A percentile compares a stretch with the other conserved stretches of the same genome.
These are phyloP conservation scores for Evernia prunastri DNA, from an alignment of 495 filamentous ascomycete genomes.

Conservation along the genomic window DNA sequence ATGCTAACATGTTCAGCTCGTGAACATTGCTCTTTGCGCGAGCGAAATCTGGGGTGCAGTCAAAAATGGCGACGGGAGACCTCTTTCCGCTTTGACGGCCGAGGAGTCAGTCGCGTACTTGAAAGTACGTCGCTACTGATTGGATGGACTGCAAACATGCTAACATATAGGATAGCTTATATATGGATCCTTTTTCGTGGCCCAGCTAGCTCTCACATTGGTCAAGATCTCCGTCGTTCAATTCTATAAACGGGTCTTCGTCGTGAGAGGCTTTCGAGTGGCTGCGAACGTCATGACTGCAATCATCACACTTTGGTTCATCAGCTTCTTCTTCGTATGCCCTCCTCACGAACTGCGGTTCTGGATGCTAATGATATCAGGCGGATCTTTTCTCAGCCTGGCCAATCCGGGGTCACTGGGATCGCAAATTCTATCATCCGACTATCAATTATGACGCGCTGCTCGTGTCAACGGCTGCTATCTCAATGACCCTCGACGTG, in stretches of 20 bases:
- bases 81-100: background rate
- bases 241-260: conserved; percentile 11
- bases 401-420: background rate
- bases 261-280: background rate
- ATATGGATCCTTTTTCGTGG: background rate
- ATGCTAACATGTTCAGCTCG: background rate
- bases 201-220: background rate
- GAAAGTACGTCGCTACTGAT: background rate
- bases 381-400: background rate
- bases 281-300: background rate
- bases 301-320: background rate
- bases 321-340: background rate
- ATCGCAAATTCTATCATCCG: background rate
- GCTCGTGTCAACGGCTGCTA: background rate
- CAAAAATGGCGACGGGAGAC: background rate
- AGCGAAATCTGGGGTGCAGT: background rate
- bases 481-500: conserved; percentile 1
- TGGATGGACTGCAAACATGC: background rate
- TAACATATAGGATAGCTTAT: background rate
- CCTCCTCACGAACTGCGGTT: background rate
- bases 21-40: background rate
- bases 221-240: conserved; percentile 9
- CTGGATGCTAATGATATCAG: background rate
- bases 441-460: background rate
- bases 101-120: background rate